Evolutionary conservation across 2,329 filamentous ascomycete genomes (phyloP), one percentile per base, ranked within the genome.

Genomic region (Penicillium capsulatum): DNA sequence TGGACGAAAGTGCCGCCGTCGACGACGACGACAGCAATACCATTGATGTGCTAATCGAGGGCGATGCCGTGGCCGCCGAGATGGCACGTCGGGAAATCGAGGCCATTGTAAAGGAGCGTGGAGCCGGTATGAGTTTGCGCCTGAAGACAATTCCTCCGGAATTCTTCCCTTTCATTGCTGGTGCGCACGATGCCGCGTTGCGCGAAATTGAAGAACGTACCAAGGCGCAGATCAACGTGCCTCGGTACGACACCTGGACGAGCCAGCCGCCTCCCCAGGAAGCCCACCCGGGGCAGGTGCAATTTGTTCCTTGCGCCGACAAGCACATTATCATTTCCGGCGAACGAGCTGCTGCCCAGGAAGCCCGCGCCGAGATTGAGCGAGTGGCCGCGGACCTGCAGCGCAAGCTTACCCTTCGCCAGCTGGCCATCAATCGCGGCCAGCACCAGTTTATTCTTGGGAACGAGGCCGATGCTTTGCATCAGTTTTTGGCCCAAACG

Each of bases 361-460:
- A 85, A 54, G 86, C 83, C 17, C 84, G 84, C 42, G 80, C 83
- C 30, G 81, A 86, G 57, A 84, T 97, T 50, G 89, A 96, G 66
- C 80, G 81, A 34, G 79, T 83, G 42, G 87, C 82, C 5, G 79
- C 83, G 45, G 77, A 91, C 58, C 77, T 98, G 15, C 81, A 83
- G 51, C 79, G 80, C 43, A 80, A 86, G 60, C 73, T 97, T 34
- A 79, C 83, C 29, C 72, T 92, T 34, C 81, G 92, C 53, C 83
- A 94, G 64, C 72, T 89, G 29, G 79, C 84, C 4, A 87, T 97
- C 53, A 85, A 91, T 64, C 83, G 84, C 47, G 88, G 87, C 34
- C 82, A 88, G 36, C 92, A 97, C 63, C 90, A 94, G 63, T 97
- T 96, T 72, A 92, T 98, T 59, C 82, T 95, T 48, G 91, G 91